Percentiles rank a stretch among this genome's conserved stretches.
These are phyloP conservation scores for Globisporangium viniferum DNA, from an alignment of 352 stramenopile genomes.

Conservation along the genomic window DNA sequence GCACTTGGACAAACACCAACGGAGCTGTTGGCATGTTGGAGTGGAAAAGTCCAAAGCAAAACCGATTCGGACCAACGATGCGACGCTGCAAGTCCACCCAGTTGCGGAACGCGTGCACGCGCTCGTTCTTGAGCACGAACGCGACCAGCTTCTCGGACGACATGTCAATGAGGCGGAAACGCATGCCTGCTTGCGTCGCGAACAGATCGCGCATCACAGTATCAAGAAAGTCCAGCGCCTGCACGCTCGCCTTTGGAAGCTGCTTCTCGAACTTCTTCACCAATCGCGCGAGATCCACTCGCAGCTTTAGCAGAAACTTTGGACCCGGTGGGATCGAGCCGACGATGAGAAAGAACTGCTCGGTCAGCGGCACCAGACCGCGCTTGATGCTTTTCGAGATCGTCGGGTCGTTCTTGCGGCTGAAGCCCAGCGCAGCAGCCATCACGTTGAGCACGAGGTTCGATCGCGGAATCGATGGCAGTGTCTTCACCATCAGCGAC, in stretches of 20 bases:
- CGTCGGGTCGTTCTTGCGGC: slow-evolving; percentile 75
- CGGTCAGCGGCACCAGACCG: slow-evolving; percentile 71
- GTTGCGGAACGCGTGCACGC: slow-evolving; percentile 65
- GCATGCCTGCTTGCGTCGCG: slow-evolving; percentile 76
- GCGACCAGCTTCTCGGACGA: slow-evolving; percentile 58
- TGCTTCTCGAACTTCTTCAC: slow-evolving; percentile 47
- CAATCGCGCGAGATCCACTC: slow-evolving; percentile 56
- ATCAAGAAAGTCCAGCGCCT: slow-evolving; percentile 77
- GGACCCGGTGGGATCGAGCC: slow-evolving; percentile 66
- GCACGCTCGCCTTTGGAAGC: slow-evolving; percentile 43
- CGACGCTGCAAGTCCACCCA: slow-evolving; percentile 68
- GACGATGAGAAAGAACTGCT: slow-evolving; percentile 79
- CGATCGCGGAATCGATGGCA: slow-evolving; percentile 71
- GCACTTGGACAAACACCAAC: slow-evolving; percentile 74
- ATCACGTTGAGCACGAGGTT: slow-evolving; percentile 83
- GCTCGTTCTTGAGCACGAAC: slow-evolving; percentile 76
- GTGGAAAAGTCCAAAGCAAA: slow-evolving; percentile 84
- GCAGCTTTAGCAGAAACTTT: slow-evolving; percentile 70
- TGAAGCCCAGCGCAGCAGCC: slow-evolving; percentile 72
- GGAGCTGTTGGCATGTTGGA: slow-evolving; percentile 67
- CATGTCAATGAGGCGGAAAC: slow-evolving; percentile 76
- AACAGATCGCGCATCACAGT: slow-evolving; percentile 84
- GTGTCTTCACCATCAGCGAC: slow-evolving; percentile 76
- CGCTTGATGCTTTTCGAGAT: slow-evolving; percentile 86
- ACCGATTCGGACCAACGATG: slow-evolving; percentile 60